These are phyloP conservation scores for Microascus cirrosus DNA, from an alignment of 2,329 filamentous ascomycete species.

Conservation along the genomic window DNA sequence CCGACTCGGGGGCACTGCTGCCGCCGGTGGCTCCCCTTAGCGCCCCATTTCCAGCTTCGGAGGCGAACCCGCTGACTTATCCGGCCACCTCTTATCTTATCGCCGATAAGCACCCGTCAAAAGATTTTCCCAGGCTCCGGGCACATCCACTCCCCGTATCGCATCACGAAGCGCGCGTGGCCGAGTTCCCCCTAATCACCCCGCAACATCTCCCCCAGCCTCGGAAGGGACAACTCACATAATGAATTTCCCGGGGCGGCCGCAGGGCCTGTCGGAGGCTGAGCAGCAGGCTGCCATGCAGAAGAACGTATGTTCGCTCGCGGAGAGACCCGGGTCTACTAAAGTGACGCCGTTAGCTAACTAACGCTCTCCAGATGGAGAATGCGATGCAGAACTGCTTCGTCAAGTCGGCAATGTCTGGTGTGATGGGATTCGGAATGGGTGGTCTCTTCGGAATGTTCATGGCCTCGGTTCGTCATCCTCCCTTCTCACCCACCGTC, in stretches of 20 bases:
- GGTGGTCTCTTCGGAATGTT: slow-evolving; percentile 93
- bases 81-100: not conserved
- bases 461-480: slow-evolving; percentile 75
- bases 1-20: too few relatives aligned
- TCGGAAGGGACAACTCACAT: not conserved
- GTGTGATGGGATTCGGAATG: slow-evolving; percentile 87
- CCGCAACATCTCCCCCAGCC: not conserved
- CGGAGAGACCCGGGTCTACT: not conserved
- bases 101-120: not conserved
- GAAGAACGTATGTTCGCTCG: slow-evolving; percentile 6
- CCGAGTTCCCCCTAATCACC: not conserved
- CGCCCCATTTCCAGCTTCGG: not conserved
- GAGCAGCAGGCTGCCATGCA: slow-evolving; percentile 10
- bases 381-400: slow-evolving; percentile 83
- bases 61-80: not conserved
- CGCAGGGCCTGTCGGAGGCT: not conserved
- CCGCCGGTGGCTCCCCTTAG: too few relatives aligned
- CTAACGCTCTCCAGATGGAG: slow-evolving; percentile 53
- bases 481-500: slow-evolving; percentile 1
- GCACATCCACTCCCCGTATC: not conserved
- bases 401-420: slow-evolving; percentile 79
- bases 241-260: slow-evolving; percentile 3
- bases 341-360: not conserved
- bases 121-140: not conserved
- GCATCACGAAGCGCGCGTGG: not conserved